Conservation (phyloP, 2,329 filamentous ascomycete genomes). For the Colletotrichum magnum region DNA sequence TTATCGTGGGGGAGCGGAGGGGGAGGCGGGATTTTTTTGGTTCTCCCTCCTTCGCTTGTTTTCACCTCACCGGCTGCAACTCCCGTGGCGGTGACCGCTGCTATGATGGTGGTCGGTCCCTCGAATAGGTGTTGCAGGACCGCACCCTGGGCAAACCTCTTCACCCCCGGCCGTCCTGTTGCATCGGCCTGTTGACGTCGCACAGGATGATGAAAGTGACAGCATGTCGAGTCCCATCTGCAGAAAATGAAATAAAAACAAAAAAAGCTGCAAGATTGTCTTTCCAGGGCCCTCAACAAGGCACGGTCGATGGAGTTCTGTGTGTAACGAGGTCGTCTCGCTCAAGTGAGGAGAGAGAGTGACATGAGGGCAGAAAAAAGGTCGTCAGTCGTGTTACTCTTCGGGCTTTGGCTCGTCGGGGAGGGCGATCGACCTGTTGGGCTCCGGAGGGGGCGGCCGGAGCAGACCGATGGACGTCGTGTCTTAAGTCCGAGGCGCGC, state of each 20-base stretch:
- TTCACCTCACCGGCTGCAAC: conserved; percentile 14
- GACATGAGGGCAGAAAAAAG: conserved; percentile 14
- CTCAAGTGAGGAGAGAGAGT: conserved; percentile 11
- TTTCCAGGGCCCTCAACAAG: conserved; percentile 7
- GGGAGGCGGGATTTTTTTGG: too few species aligned
- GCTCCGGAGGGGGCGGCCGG: conserved; percentile 2
- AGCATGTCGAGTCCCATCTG: conserved; percentile 37
- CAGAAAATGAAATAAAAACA: conserved; percentile 1
- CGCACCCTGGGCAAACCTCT: too few species aligned
- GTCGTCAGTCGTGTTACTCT: conserved; percentile 21
- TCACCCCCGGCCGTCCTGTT: background rate
- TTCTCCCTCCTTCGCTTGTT: background rate
- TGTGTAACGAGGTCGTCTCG: conserved; percentile 19
- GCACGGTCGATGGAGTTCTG: conserved; percentile 6
- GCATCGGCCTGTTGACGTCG: conserved; percentile 10
- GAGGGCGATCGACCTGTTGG: background rate
- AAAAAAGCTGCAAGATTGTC: background rate
- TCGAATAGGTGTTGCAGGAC: conserved; percentile 1
- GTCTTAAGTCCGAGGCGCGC: background rate
- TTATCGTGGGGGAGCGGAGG: conserved; percentile 14
- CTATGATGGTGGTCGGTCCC: background rate
- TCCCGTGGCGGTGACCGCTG: background rate
- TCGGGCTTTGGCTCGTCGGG: conserved; percentile 14
- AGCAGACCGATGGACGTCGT: conserved; percentile 20
- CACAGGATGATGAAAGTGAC: conserved; percentile 26